Evolutionary conservation across 306 rosid species (phyloP), one percentile per base, ranked within the genome.

Genomic region (Fagus crenata): DNA sequence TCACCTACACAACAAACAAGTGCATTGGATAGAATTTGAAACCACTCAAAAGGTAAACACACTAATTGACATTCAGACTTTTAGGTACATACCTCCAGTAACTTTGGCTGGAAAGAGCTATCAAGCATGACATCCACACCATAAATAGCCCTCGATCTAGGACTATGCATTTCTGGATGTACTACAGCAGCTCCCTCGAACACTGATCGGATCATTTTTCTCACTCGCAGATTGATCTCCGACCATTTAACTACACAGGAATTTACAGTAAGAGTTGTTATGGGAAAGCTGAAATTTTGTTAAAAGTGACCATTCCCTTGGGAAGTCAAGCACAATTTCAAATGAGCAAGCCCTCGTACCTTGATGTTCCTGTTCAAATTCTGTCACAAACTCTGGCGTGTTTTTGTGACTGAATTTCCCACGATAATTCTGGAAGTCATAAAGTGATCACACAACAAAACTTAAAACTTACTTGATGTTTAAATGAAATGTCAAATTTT

Each of bases 81-180:
- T 55, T 61, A 17, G 32, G 49, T 55, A 69, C 91, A 79, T 83
- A 95, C 97, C 98, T 95, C 98, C 65, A 95, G 75, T 78, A 95
- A 79, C 89, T 90, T 95, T 0, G 97, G 98, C 76, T 81, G 89
- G 81, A 89, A 90, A 79, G 82, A 77, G 81, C 77, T 18, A 84
- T 90, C 98, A 75, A 95, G 87, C 97, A 92, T 95, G 86, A 95
- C 96, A 89, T 90, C 98, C 58, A 95, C 78, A 33, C 98, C 98
- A 59, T 92, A 95, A 53, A 95, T 90, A 78, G 98, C 96, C 85
- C 97, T 88, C 4, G 98, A 90, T 53, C 69, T 77, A 74, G 93
- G 90, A 79, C 75, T 83, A 53, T 88, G 93, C 98, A 95, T 95
- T 90, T 90, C 97, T 3, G 97, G 93, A 83, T 95, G 98, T 55